Percentiles rank a stretch among this genome's conserved stretches.
Conservation (phyloP, 2,329 filamentous ascomycete species). For the Teratosphaeria viscida region DNA sequence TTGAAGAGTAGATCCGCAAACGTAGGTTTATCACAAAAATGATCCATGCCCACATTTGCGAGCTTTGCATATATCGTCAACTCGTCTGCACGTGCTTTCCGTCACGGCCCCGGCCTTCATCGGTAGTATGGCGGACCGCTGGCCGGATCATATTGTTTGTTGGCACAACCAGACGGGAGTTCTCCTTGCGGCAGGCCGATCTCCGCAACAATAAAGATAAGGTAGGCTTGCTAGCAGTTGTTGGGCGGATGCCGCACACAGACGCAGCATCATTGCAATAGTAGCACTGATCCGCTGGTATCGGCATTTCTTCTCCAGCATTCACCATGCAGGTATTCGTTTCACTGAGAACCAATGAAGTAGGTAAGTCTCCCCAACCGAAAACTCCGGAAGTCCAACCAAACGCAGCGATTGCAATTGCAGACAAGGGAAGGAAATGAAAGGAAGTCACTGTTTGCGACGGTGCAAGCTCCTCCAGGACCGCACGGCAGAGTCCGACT, state of each 20-base stretch:
- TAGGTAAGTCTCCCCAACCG: neutral
- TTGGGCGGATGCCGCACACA: neutral
- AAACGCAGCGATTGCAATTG: neutral
- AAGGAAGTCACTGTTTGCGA: neutral
- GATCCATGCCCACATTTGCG: too few relatives aligned
- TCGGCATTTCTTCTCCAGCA: neutral
- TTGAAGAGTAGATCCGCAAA: too few relatives aligned
- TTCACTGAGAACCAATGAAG: neutral
- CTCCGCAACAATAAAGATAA: neutral
- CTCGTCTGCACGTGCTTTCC: too few relatives aligned
- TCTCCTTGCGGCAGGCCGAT: neutral
- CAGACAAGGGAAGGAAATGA: neutral
- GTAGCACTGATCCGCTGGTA: neutral
- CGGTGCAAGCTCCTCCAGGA: neutral
- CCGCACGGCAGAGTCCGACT: neutral
- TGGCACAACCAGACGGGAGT: neutral
- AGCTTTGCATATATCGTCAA: too few relatives aligned
- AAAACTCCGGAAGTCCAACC: neutral
- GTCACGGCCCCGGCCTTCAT: too few relatives aligned
- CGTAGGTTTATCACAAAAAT: too few relatives aligned
- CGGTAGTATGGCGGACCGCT: neutral
- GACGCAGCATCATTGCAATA: neutral
- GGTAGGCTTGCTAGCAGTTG: neutral
- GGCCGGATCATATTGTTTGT: neutral
- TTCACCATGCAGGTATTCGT: neutral